Percentiles rank a stretch among this genome's conserved stretches.
phyloP scores from a whole-genome alignment of 2,329 filamentous ascomycete genomes.

The Fusarium goolgardi region DNA sequence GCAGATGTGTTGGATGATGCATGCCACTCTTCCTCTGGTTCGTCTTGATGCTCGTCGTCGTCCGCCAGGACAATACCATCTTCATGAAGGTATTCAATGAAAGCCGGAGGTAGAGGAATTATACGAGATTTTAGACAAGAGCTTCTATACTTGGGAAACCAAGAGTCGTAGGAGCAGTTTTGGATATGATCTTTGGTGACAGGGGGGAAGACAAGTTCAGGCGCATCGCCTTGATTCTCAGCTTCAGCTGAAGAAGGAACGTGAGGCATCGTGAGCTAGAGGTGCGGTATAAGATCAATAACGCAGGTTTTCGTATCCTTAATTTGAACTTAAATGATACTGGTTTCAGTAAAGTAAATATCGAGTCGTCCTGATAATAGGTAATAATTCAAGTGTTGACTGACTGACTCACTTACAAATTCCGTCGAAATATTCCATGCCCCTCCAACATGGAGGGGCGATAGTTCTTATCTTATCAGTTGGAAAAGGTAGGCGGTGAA shows the following conservation, averaged over 20 bases:
- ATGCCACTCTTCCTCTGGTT: slow-evolving; percentile 66
- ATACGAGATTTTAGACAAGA: slow-evolving; percentile 88
- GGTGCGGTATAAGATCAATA: background rate
- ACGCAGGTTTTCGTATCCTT: background rate
- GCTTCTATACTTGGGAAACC: slow-evolving; percentile 86
- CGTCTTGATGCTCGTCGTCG: slow-evolving; percentile 66
- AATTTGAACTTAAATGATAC: background rate
- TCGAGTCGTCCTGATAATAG: background rate
- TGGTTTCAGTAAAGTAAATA: background rate
- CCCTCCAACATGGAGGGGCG: slow-evolving; percentile 38
- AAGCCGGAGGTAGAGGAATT: slow-evolving; percentile 78
- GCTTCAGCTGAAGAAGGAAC: slow-evolving; percentile 40
- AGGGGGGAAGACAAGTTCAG: slow-evolving; percentile 77
- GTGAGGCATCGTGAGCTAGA: slow-evolving; percentile 50
- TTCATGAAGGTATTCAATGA: slow-evolving; percentile 87
- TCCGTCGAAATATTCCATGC: slow-evolving; percentile 35
- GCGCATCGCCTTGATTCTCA: slow-evolving; percentile 28
- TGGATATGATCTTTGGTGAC: slow-evolving; percentile 88
- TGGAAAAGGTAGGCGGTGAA: slow-evolving; percentile 19
- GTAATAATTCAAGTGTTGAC: slow-evolving; percentile 24
- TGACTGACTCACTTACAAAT: slow-evolving; percentile 44
- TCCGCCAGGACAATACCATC: slow-evolving; percentile 92
- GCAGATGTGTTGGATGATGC: slow-evolving; percentile 48
- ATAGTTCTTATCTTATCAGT: slow-evolving; percentile 32
- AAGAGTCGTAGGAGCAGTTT: slow-evolving; percentile 92